Evolutionary conservation across 2,329 filamentous ascomycete species (phyloP), one percentile per base, ranked within the genome.

Genomic region (Septoria linicola): DNA sequence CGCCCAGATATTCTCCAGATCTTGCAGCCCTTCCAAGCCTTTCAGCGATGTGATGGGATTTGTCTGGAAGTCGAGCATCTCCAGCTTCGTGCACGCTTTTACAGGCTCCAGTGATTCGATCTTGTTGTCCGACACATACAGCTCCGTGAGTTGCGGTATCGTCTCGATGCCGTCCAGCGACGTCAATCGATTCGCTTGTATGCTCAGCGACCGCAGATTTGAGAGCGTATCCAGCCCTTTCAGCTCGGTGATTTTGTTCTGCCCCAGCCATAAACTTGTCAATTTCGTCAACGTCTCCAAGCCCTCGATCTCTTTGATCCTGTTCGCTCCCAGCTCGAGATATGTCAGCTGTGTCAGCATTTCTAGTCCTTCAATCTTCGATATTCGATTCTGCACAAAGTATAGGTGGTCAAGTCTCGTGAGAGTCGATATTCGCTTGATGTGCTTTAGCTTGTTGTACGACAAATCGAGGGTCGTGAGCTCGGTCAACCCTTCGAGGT

Each of bases 391-490:
- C 67, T 95, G 89, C 42, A 97, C 89, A 62, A 99, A 88, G 70
- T 87, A 99, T 2, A 99, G 69, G 61, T 97, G 89, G 56, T 80
- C 86, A 51, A 97, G 79, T 47, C 89, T 80, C 17, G 75, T 85
- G 53, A 99, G 75, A 63, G 92, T 87, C 52, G 80, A 80, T 59
- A 97, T 75, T 64, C 92, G 84, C 72, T 95, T 96, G 75, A 99
- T 95, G 72, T 96, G 91, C 70, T 96, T 96, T 75, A 99, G 92
- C 76, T 97, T 97, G 77, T 99, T 99, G 81, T 96, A 99, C 70
- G 88, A 95, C 44, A 99, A 78, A 68, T 99, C 93, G 48, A 99
- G 81, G 50, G 76, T 86, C 4, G 81, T 89, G 47, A 99, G 80
- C 55, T 87, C 79, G 10, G 79, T 82, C 51, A 96, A 81, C 39